These are phyloP conservation scores for Vanilla planifolia DNA, from an alignment of 106 monocot genomes.

Conservation along the genomic window DNA sequence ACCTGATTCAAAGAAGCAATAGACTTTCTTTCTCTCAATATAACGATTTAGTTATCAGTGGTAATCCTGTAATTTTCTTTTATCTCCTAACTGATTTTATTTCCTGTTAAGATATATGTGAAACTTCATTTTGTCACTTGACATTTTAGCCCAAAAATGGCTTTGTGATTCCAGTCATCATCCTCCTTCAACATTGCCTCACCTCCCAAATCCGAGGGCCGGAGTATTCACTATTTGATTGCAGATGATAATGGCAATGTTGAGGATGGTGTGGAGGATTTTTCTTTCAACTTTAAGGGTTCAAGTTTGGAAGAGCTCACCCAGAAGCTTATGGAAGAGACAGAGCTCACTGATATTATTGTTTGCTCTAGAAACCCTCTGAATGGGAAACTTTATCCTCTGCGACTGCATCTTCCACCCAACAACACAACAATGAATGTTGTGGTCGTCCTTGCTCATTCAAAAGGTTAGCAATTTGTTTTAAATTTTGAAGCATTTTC, in stretches of 20 bases:
- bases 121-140: background rate
- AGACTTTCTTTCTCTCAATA: too few species aligned
- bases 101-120: background rate
- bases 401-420: constrained; percentile 66
- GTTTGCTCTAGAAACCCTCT: constrained; percentile 57
- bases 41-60: too few species aligned
- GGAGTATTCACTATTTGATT: constrained; percentile 51
- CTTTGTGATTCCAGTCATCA: constrained; percentile 31
- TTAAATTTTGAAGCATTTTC: background rate
- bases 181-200: constrained; percentile 28
- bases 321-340: constrained; percentile 50
- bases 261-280: constrained; percentile 24
- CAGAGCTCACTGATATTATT: constrained; percentile 42
- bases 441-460: constrained; percentile 47
- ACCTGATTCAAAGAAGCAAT: too few species aligned
- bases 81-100: background rate
- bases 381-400: constrained; percentile 46
- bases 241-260: constrained; percentile 47
- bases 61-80: too few species aligned
- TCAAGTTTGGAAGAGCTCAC: constrained; percentile 53
- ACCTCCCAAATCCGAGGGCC: constrained; percentile 57
- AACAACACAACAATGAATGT: constrained; percentile 56
- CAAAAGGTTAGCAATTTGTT: constrained; percentile 37
- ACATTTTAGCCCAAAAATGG: too few species aligned
- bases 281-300: constrained; percentile 51